Conservation (phyloP, 1,139 yeast genomes). For the Magnusiomyces starmeri region DNA sequence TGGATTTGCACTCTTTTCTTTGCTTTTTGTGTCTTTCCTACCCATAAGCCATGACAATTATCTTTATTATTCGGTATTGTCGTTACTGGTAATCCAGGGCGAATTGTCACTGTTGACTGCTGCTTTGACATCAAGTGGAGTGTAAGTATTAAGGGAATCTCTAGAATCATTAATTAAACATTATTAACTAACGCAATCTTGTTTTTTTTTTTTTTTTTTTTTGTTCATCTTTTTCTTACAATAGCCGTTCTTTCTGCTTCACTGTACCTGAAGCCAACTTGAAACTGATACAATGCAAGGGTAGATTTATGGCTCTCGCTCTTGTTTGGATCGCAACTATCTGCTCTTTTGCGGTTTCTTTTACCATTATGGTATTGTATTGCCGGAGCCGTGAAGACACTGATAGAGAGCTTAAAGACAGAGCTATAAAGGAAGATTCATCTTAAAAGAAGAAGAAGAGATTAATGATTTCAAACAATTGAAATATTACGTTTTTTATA, state of each 20-base stretch:
- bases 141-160: background rate
- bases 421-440: no score
- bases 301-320: background rate
- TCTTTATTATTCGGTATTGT: background rate
- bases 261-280: background rate
- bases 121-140: background rate
- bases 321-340: background rate
- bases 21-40: conserved; percentile 5
- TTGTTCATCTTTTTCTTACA: background rate
- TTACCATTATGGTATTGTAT: background rate
- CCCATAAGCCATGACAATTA: background rate
- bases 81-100: background rate
- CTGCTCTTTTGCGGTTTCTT: background rate
- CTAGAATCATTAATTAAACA: background rate
- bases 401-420: no score
- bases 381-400: background rate
- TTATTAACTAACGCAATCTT: background rate
- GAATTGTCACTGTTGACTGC: background rate
- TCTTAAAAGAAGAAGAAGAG: no score
- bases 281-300: background rate
- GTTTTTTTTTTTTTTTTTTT: background rate
- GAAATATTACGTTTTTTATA: no score
- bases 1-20: background rate
- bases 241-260: background rate
- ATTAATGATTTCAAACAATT: no score